Evolutionary conservation across 805 yeast genomes (phyloP).

Genomic region (Nakazawaea anatomiae): DNA sequence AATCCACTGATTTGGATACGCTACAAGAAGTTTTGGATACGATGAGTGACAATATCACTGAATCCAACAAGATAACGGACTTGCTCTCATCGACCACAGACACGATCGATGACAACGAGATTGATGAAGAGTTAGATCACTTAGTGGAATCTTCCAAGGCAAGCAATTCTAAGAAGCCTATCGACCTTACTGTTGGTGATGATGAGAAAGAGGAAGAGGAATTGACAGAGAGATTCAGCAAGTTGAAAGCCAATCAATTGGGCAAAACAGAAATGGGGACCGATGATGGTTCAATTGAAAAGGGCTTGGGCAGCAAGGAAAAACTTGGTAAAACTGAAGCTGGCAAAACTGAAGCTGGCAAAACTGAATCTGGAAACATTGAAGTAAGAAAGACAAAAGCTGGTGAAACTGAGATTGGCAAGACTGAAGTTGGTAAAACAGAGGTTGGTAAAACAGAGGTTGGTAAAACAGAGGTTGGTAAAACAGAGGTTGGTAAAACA

Average conservation of each 20-base stretch:
- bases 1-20: conserved; percentile 1
- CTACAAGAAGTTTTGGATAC: conserved; percentile 4
- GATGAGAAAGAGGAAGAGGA: conserved; percentile 1
- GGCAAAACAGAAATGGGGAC: conserved; percentile 6
- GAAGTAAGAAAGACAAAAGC: conserved; percentile 7
- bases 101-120: conserved; percentile 2
- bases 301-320: not conserved
- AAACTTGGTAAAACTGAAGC: conserved; percentile 6
- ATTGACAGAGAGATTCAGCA: not conserved
- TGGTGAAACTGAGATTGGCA: conserved; percentile 6
- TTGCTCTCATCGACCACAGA: not conserved
- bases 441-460: conserved; percentile 6
- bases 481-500: not conserved
- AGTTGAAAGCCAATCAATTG: conserved; percentile 1
- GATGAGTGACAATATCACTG: conserved; percentile 6
- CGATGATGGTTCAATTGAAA: conserved; percentile 4
- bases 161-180: no score
- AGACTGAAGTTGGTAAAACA: conserved; percentile 5
- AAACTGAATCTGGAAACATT: conserved; percentile 7
- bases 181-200: no score
- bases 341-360: conserved; percentile 8
- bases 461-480: not conserved
- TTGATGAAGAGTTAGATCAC: conserved; percentile 3
- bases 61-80: conserved; percentile 3
- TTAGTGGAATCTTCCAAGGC: not conserved